These are phyloP conservation scores for Trypanosoma boissoni DNA, from an alignment of 208 protist genomes.

Conservation along the genomic window DNA sequence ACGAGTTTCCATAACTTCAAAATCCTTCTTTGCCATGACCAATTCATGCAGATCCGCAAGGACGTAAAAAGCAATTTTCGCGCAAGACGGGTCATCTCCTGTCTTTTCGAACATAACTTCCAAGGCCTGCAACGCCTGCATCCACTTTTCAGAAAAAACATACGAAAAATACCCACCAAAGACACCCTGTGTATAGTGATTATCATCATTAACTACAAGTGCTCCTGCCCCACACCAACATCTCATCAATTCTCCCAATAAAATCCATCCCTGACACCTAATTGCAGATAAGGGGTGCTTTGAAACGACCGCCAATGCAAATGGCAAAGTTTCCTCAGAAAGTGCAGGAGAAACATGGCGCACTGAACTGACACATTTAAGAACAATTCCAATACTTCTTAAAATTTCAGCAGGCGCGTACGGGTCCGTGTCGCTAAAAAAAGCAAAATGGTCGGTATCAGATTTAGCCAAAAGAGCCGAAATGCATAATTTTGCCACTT, in stretches of 20 bases:
- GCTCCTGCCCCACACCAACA: constrained; percentile 51
- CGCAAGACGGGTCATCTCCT: constrained; percentile 30
- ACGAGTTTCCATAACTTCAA: constrained; percentile 32
- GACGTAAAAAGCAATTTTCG: constrained; percentile 41
- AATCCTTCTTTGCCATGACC: constrained; percentile 36
- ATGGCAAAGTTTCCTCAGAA: constrained; percentile 28
- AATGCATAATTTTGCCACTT: constrained; percentile 47
- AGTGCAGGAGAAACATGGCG: constrained; percentile 25
- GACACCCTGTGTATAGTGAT: constrained; percentile 1
- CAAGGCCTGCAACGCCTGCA: constrained; percentile 32
- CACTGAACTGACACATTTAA: constrained; percentile 23
- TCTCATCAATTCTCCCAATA: constrained; percentile 39
- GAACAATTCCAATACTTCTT: constrained; percentile 28
- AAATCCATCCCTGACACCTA: constrained; percentile 33
- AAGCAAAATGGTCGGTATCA: constrained; percentile 57
- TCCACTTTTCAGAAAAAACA: constrained; percentile 44
- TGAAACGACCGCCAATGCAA: constrained; percentile 29
- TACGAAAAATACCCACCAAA: constrained; percentile 20
- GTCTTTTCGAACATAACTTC: constrained; percentile 35
- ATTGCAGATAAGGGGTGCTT: constrained; percentile 32
- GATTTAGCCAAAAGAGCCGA: constrained; percentile 41
- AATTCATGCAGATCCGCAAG: constrained; percentile 54
- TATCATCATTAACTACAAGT: constrained; percentile 26
- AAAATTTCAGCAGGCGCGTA: constrained; percentile 60
- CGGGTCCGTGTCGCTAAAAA: constrained; percentile 62